Base-by-base conservation (phyloP, 2,329 filamentous ascomycete species). In the Fusarium caatingaense region DNA sequence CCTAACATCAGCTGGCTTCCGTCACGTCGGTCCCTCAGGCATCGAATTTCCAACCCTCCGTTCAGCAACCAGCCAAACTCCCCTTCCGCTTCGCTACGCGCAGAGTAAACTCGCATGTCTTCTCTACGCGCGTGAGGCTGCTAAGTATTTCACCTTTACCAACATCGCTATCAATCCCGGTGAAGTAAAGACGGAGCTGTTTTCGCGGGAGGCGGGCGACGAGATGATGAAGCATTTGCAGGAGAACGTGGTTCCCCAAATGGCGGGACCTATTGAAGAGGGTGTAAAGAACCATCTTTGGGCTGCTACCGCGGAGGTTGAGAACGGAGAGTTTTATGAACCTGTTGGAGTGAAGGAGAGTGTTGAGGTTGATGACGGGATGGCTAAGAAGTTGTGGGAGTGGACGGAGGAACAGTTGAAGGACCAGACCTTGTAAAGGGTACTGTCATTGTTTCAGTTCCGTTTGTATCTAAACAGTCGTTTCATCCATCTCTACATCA, bases 121-220 rank as follows among this genome's bases (percentile, higher is more conserved):
- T 12, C 40, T 64, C 0, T 64, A 64, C 1, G 61, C 60, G 0
- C 45, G 60, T 0, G 60, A 64, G 6, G 40, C 51, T 1, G 32
- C 61, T 0, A 59, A 64, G 6, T n/a, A 32, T 3, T 64, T 59
- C 18, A 2, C 0, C 0, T 64, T 64, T 9, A 59, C 27, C 8
- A 64, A 64, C 10, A 59, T 64, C 0, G 51, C 60, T 7, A 64
- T 64, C 0, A 64, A 64, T 4, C 60, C 61, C 0, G 51, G 61
- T 0, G 61, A 64, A 12, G 61, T 64, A 1, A 25, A 59, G 0
- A 64, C 61, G 0, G 61, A 64, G 0, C 23, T 64, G 0, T 64
- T 64, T 2, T 28, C 51, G 2, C 40, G 60, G 0, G 51, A 51
- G 11, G 18, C 61, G 0, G 61, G 60, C 0, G 60, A 64, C 2